Conservation (phyloP, 805 yeast genomes). For the Wilhelminamyces savonicus region DNA sequence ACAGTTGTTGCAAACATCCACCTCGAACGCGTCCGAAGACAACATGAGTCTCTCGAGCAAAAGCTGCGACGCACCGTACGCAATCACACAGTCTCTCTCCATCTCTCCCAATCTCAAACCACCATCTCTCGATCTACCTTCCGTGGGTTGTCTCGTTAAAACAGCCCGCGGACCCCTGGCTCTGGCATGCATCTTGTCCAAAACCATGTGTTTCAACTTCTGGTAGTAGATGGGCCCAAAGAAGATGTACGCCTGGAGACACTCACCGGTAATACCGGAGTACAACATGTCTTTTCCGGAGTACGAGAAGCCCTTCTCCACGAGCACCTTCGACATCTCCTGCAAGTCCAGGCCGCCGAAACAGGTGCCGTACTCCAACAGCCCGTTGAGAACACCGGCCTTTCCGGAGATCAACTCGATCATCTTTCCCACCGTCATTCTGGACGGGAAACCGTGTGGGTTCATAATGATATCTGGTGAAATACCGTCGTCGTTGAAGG, state of each 20-base stretch:
- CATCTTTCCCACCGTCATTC: slow-evolving; percentile 99
- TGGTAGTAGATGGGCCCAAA: slow-evolving; percentile 98
- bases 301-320: slow-evolving; percentile 87
- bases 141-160: slow-evolving; percentile 95
- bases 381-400: slow-evolving; percentile 92
- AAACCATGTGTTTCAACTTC: slow-evolving; percentile 96
- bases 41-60: slow-evolving; percentile 91
- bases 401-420: slow-evolving; percentile 93
- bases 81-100: slow-evolving; percentile 99
- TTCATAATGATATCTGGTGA: slow-evolving; percentile 96
- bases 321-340: slow-evolving; percentile 87
- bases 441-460: slow-evolving; percentile 99
- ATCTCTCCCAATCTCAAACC: slow-evolving; percentile 98
- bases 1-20: slow-evolving; percentile 88
- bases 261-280: slow-evolving; percentile 96
- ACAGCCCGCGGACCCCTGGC: slow-evolving; percentile 99
- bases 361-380: slow-evolving; percentile 93
- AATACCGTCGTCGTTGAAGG: slow-evolving; percentile 89
- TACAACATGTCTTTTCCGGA: slow-evolving; percentile 97
- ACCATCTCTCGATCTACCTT: slow-evolving; percentile 98
- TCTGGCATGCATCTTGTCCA: slow-evolving; percentile 99
- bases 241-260: slow-evolving; percentile 94
- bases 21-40: slow-evolving; percentile 96
- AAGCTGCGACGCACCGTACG: slow-evolving; percentile 96
- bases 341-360: slow-evolving; percentile 96